phyloP scores from a whole-genome alignment of 345 rosid genomes.

The Gossypium raimondii region DNA sequence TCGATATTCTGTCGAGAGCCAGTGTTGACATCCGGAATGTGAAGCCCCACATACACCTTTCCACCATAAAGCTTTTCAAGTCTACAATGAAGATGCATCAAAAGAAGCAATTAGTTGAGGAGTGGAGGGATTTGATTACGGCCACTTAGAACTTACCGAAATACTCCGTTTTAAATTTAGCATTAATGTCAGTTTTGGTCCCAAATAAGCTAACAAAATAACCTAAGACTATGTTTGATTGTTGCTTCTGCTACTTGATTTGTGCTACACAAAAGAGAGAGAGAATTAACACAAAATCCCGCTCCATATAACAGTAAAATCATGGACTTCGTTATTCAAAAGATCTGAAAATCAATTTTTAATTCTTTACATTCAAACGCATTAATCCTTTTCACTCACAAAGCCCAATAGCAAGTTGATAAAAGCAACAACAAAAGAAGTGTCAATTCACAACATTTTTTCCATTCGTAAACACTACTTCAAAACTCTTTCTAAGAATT shows the following conservation, averaged over 20 bases:
- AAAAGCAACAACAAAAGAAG: background rate
- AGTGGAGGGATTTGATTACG: background rate
- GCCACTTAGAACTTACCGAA: background rate
- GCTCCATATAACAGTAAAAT: background rate
- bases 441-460: background rate
- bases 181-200: background rate
- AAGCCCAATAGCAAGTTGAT: background rate
- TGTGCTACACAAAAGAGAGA: background rate
- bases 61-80: constrained; percentile 86
- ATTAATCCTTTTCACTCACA: background rate
- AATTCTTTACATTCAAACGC: background rate
- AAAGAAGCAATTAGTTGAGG: background rate
- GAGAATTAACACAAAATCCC: background rate
- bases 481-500: background rate
- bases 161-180: background rate
- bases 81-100: constrained; percentile 26
- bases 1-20: constrained; percentile 70
- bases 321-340: background rate
- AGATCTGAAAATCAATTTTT: background rate
- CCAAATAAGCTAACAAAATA: background rate
- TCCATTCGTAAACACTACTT: background rate
- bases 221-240: background rate
- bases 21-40: constrained; percentile 81
- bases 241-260: background rate
- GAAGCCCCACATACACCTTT: constrained; percentile 77